Conservation (phyloP, 2,329 filamentous ascomycete genomes). For the Colletotrichum orbiculare region DNA sequence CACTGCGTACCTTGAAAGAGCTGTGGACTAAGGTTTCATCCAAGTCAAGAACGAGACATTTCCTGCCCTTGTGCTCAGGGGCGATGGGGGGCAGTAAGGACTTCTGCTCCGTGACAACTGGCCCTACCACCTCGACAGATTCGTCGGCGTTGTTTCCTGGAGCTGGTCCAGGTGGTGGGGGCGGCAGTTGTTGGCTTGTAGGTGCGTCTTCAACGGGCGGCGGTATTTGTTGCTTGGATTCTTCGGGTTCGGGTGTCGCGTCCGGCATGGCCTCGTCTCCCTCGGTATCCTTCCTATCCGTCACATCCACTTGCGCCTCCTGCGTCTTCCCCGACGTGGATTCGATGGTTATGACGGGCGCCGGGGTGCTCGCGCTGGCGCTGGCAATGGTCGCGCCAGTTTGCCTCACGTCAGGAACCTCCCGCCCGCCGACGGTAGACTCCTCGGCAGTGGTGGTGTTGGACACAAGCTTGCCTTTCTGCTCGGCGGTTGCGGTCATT, state of each 20-base stretch:
- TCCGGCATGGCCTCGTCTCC: slow-evolving; percentile 77
- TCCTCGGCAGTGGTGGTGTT: slow-evolving; percentile 60
- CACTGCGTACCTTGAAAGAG: slow-evolving; percentile 86
- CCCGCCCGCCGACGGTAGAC: slow-evolving; percentile 52
- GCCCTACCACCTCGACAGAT: slow-evolving; percentile 1
- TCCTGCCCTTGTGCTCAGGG: slow-evolving; percentile 84
- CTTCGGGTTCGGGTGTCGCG: slow-evolving; percentile 62
- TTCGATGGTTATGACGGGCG: slow-evolving; percentile 50
- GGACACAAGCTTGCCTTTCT: slow-evolving; percentile 58
- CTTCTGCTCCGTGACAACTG: slow-evolving; percentile 59
- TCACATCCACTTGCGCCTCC: slow-evolving; percentile 35
- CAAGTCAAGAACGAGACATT: slow-evolving; percentile 93
- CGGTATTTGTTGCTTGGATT: slow-evolving; percentile 52
- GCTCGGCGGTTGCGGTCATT: slow-evolving; percentile 47
- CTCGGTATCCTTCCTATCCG: slow-evolving; percentile 58
- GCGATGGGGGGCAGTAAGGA: slow-evolving; percentile 85
- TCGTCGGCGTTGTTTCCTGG: slow-evolving; percentile 42
- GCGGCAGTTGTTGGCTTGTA: slow-evolving; percentile 49
- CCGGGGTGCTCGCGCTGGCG: slow-evolving; percentile 53
- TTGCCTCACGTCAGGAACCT: slow-evolving; percentile 61
- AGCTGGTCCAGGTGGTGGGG: slow-evolving; percentile 58
- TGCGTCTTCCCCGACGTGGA: slow-evolving; percentile 39
- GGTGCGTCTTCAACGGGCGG: slow-evolving; percentile 53
- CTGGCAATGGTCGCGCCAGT: slow-evolving; percentile 39
- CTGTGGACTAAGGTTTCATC: slow-evolving; percentile 98